Evolutionary conservation across 2,329 filamentous ascomycete genomes (phyloP).

Genomic region (Nemania sp.): DNA sequence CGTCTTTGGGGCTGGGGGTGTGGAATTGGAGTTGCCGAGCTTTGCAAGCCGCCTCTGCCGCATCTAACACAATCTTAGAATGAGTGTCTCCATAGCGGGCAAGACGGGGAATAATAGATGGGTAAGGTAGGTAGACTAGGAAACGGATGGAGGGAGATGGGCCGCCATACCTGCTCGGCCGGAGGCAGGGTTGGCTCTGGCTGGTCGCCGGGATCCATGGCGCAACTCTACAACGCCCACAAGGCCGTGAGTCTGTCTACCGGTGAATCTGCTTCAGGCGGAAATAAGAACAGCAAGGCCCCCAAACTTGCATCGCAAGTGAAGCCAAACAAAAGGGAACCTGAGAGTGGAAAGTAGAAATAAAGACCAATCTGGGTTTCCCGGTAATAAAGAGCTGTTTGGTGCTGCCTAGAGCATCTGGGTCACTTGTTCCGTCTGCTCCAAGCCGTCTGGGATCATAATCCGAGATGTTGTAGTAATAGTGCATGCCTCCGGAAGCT

Average conservation of each 20-base stretch:
- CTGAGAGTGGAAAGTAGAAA: background rate
- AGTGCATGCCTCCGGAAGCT: too few species aligned
- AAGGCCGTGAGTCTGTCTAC: too few species aligned
- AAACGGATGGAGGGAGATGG: background rate
- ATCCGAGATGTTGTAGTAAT: background rate
- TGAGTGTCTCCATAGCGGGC: background rate
- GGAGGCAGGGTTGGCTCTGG: conserved; percentile 40
- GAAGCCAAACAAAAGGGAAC: background rate
- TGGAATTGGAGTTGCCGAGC: conserved; percentile 30
- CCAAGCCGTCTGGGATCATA: background rate
- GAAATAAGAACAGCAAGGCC: background rate
- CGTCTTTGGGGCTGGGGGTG: conserved; percentile 29
- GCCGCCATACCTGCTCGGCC: conserved; percentile 40
- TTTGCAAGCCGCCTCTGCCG: conserved; percentile 41
- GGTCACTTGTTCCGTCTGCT: background rate
- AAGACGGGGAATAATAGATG: background rate
- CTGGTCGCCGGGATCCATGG: conserved; percentile 41
- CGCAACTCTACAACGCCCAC: background rate
- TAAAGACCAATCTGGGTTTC: background rate
- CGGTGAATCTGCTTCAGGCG: background rate
- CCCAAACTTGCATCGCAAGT: conserved; percentile 13
- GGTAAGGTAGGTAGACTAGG: too few species aligned
- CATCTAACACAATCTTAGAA: conserved; percentile 36
- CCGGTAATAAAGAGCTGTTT: background rate
- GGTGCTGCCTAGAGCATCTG: background rate